A percentile compares a stretch with the other conserved stretches of the same genome.
phyloP scores from a whole-genome alignment of 441 rosid species.

The Metrosideros polymorpha region DNA sequence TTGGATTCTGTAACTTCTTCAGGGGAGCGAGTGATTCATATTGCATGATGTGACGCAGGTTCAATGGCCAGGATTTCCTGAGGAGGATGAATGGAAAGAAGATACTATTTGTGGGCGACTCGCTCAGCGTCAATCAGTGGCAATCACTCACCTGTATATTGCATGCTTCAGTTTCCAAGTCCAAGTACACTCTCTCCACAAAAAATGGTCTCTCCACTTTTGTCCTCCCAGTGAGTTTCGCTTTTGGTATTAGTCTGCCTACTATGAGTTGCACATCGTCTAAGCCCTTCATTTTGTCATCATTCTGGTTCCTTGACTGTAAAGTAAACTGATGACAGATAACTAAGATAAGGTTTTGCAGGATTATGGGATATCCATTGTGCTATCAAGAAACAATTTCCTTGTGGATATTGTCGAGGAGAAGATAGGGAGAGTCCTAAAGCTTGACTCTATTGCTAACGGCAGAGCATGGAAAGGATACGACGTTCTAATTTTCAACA shows the following conservation, averaged over 20 bases:
- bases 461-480: background rate
- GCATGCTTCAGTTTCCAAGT: background rate
- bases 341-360: background rate
- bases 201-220: background rate
- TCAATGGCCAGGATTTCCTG: background rate
- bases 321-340: background rate
- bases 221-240: background rate
- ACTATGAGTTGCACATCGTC: background rate
- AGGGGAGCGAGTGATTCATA: background rate
- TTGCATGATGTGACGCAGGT: background rate
- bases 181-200: background rate
- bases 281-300: background rate
- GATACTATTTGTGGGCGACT: slow-evolving; percentile 7
- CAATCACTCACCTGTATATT: slow-evolving; percentile 6
- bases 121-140: slow-evolving; percentile 1
- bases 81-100: slow-evolving; percentile 1
- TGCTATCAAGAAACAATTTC: background rate
- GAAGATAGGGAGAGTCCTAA: background rate
- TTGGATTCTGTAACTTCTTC: background rate
- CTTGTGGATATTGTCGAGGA: slow-evolving; percentile 1
- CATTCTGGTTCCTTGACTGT: background rate
- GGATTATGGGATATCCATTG: background rate
- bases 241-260: background rate
- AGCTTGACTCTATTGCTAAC: background rate
- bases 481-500: background rate